Base-by-base conservation (phyloP, 768 basidiomycete species). In the Ephemerocybe angulata region DNA sequence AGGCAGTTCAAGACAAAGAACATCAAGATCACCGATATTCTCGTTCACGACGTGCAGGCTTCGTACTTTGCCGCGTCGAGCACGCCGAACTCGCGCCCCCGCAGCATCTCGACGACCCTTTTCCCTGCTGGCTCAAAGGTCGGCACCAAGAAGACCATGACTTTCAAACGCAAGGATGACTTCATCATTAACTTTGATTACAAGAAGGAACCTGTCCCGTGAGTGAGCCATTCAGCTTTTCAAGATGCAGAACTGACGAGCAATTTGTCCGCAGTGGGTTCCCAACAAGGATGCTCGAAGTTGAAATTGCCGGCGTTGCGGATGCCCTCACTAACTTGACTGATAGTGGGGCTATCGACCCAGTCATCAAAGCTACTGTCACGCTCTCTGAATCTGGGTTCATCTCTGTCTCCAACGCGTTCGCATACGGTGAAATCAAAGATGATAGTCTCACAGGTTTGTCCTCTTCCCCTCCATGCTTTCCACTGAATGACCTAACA, bases 1-100 rank as follows among this genome's bases (percentile, higher is more conserved):
- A 79, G 88, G 37, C 91, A 91, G 63, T 98, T 97, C 80, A 89
- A 90, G 74, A 97, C 97, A 47, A 99, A 98, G 74, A 85, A 88
- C 62, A 88, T 98, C 68, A 89, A 91, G 57, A 78, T 98, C 28
- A 69, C 78, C 4, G 97, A 98, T 67, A 77, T 90, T 55, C 70
- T 72, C 15, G 72, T 79, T 3, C 84, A 90, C 62, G 90, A 93
- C 60, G 76, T 97, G 53, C 87, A 91, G 67, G 82, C 86, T 6
- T 85, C 87, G 13, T 93, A 93, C 66, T 79, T 82, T 24, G 82
- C 89, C 30, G 84, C 88, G 43, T 58, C 79, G 4, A 76, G 84
- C 35, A 65, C 77, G 4, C 65, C 81, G 1, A 68, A 73, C 43
- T 67, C 72, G 15, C 77, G 77, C 30, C 78, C 85, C 3, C 80